Conservation (phyloP, 371 early-diverging fungal species). For the Mucor racemosus region DNA sequence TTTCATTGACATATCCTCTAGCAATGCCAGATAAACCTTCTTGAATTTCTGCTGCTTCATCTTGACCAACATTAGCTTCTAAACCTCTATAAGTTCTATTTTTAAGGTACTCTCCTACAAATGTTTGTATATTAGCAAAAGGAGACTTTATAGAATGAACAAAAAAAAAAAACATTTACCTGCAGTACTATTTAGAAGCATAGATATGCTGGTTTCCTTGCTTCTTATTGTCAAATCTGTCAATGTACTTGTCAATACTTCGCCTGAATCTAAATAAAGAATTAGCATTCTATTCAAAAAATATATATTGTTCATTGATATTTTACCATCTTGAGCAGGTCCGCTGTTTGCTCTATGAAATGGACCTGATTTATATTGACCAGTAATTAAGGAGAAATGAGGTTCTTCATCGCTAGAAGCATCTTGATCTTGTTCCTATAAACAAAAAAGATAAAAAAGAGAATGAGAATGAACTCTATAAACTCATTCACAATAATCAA, state of each 20-base stretch:
- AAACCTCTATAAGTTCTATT: conserved; percentile 81
- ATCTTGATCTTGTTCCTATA: conserved; percentile 47
- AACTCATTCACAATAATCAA: not conserved
- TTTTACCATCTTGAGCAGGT: conserved; percentile 30
- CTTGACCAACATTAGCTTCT: conserved; percentile 72
- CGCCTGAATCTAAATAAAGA: conserved; percentile 19
- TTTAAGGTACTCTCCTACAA: conserved; percentile 65
- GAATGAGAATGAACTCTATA: not conserved
- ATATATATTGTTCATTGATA: not conserved
- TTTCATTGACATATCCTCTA: conserved; percentile 70
- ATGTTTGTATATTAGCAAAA: not conserved
- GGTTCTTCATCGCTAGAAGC: conserved; percentile 75
- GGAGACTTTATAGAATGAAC: conserved; percentile 1
- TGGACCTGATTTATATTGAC: conserved; percentile 67
- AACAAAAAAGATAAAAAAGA: not conserved
- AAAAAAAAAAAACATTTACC: conserved; percentile 37
- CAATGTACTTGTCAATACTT: conserved; percentile 40
- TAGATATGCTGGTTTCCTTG: conserved; percentile 65
- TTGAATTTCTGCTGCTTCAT: conserved; percentile 65
- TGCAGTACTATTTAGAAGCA: conserved; percentile 77
- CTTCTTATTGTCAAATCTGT: conserved; percentile 64
- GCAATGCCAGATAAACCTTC: conserved; percentile 92
- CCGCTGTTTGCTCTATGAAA: conserved; percentile 36
- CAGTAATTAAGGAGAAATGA: conserved; percentile 90
- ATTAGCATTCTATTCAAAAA: not conserved